These are phyloP conservation scores for Pichia sp. DNA, from an alignment of 1,139 yeast genomes.

Conservation along the genomic window DNA sequence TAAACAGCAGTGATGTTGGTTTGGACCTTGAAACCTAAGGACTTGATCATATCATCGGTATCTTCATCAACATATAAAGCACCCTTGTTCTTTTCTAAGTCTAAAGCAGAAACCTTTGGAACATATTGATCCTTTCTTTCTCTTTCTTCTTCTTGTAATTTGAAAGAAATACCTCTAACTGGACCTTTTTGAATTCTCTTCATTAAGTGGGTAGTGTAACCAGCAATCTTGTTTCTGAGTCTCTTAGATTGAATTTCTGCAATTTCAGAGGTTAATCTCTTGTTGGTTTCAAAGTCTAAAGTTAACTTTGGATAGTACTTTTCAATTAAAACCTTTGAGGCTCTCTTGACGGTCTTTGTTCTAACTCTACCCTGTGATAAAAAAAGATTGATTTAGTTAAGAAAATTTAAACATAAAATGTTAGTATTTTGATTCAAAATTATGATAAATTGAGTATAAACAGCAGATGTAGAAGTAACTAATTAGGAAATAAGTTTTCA, in stretches of 20 bases:
- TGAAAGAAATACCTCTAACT: conserved; percentile 99
- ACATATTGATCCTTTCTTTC: conserved; percentile 99
- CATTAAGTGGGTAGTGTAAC: conserved; percentile 99
- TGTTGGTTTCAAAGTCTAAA: conserved; percentile 99
- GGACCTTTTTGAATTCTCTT: conserved; percentile 99
- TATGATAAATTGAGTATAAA: too few relatives aligned
- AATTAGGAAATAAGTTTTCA: too few relatives aligned
- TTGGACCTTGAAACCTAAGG: conserved; percentile 95
- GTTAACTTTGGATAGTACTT: conserved; percentile 99
- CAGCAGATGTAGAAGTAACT: too few relatives aligned
- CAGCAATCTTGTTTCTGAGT: conserved; percentile 99
- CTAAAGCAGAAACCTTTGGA: conserved; percentile 99
- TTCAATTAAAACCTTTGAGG: conserved; percentile 99
- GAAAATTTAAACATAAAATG: conserved; percentile 5
- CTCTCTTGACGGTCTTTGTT: conserved; percentile 99
- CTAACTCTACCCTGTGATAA: conserved; percentile 84
- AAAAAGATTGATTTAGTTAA: conserved; percentile 2
- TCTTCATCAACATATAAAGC: conserved; percentile 97
- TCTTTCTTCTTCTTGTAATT: conserved; percentile 99
- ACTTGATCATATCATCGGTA: conserved; percentile 94
- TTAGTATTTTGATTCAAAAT: conserved; percentile 10
- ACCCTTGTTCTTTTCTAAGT: conserved; percentile 93
- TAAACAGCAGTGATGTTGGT: conserved; percentile 87
- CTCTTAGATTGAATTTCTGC: conserved; percentile 99
- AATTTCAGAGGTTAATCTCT: conserved; percentile 97